phyloP scores from a whole-genome alignment of 495 filamentous ascomycete species.

The Penicillium parvum region DNA sequence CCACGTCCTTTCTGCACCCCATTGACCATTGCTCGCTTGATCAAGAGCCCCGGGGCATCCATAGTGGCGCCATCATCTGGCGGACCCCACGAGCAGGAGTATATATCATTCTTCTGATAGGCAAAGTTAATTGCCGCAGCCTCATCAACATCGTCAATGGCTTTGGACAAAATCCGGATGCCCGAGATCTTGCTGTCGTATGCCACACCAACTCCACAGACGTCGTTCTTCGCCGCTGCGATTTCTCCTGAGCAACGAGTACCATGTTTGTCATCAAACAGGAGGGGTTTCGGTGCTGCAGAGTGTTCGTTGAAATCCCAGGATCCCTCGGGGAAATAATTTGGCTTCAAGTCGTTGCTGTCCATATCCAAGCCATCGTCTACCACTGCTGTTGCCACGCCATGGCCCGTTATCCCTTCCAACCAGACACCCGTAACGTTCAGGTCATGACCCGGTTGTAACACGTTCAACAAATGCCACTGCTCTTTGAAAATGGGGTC shows the following conservation, averaged over 20 bases:
- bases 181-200: slow-evolving; percentile 87
- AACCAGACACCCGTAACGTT: slow-evolving; percentile 92
- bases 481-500: slow-evolving; percentile 92
- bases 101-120: slow-evolving; percentile 88
- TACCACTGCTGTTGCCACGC: slow-evolving; percentile 85
- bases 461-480: slow-evolving; percentile 89
- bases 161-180: slow-evolving; percentile 82
- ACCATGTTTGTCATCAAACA: slow-evolving; percentile 82
- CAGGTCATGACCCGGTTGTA: slow-evolving; percentile 81
- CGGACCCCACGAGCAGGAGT: slow-evolving; percentile 98
- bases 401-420: slow-evolving; percentile 86
- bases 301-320: slow-evolving; percentile 91
- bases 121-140: slow-evolving; percentile 88
- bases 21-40: slow-evolving; percentile 84
- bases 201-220: slow-evolving; percentile 93
- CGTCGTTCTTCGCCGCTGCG: slow-evolving; percentile 80
- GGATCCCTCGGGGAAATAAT: slow-evolving; percentile 86
- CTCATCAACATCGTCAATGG: slow-evolving; percentile 92
- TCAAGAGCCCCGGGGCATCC: slow-evolving; percentile 88
- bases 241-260: slow-evolving; percentile 95
- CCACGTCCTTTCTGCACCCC: slow-evolving; percentile 83
- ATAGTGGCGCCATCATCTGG: slow-evolving; percentile 89
- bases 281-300: slow-evolving; percentile 70
- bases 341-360: slow-evolving; percentile 86
- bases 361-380: slow-evolving; percentile 98